Percentiles rank a stretch among this genome's conserved stretches.
These are phyloP conservation scores for Collybia mongolica DNA, from an alignment of 768 basidiomycete genomes.

Conservation along the genomic window DNA sequence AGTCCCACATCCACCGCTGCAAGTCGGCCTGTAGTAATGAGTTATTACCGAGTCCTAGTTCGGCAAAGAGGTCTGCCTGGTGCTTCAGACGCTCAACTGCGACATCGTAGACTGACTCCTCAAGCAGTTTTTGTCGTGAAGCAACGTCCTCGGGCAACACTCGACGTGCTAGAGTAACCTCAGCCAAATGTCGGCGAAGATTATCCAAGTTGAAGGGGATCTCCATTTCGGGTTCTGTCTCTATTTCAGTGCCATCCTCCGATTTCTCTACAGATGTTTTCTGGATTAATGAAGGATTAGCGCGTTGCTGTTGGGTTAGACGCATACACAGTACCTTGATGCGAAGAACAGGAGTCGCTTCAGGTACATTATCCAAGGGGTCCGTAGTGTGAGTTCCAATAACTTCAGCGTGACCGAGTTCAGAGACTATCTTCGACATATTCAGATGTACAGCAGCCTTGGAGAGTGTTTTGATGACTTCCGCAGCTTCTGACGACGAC, in stretches of 20 bases:
- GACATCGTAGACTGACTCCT: constrained; percentile 84
- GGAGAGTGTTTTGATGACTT: constrained; percentile 56
- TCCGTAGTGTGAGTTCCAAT: constrained; percentile 40
- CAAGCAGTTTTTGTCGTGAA: constrained; percentile 77
- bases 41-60: constrained; percentile 51
- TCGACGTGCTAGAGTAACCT: constrained; percentile 60
- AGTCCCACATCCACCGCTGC: constrained; percentile 83
- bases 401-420: constrained; percentile 55
- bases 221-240: constrained; percentile 26
- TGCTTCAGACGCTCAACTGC: constrained; percentile 70
- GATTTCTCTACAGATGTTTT: constrained; percentile 13
- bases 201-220: constrained; percentile 77
- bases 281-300: background rate
- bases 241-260: constrained; percentile 16
- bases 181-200: constrained; percentile 66
- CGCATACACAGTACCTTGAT: constrained; percentile 18
- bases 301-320: background rate
- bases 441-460: constrained; percentile 58
- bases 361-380: constrained; percentile 51
- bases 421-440: constrained; percentile 45
- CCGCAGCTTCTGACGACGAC: constrained; percentile 52
- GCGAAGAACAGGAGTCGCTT: constrained; percentile 58
- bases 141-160: constrained; percentile 66
- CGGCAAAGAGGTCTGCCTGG: constrained; percentile 56
- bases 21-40: constrained; percentile 49